phyloP scores from a whole-genome alignment of 108 stramenopile genomes.

The Hondaea fermentalgiana region DNA sequence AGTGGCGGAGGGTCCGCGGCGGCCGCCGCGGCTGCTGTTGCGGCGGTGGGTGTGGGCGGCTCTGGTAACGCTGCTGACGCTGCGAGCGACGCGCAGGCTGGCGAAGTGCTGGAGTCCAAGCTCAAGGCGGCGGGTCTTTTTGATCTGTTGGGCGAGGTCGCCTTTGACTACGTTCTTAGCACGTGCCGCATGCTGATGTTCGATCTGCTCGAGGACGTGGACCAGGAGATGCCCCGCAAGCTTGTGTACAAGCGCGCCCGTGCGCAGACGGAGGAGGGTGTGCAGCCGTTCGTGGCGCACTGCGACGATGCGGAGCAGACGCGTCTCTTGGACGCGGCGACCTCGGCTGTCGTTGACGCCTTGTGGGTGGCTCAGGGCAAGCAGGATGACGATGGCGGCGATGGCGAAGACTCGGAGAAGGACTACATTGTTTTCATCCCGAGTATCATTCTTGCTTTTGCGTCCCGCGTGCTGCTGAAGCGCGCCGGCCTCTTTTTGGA shows the following conservation, averaged over 20 bases:
- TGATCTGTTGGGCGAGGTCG: neutral
- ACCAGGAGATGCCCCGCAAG: neutral
- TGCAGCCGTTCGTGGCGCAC: neutral
- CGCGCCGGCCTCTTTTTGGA: slow-evolving; percentile 5
- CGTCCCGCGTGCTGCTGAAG: neutral
- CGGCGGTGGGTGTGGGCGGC: neutral
- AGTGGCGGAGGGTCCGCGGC: neutral
- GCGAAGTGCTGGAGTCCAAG: neutral
- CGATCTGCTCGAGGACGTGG: neutral
- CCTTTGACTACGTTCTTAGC: neutral
- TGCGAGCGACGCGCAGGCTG: neutral
- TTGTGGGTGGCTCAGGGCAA: slow-evolving; percentile 6
- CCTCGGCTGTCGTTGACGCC: neutral
- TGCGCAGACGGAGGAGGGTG: neutral
- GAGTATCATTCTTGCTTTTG: neutral
- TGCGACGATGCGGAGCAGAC: neutral
- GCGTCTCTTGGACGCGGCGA: neutral
- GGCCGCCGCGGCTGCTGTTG: neutral
- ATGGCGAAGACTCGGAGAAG: neutral
- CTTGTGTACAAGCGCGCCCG: neutral
- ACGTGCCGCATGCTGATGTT: neutral
- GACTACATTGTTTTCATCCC: slow-evolving; percentile 14
- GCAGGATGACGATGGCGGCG: neutral
- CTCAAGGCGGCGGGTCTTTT: neutral
- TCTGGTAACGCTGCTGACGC: neutral